These are phyloP conservation scores for Carex parvula DNA, from an alignment of 176 grass and related monocot species.

Conservation along the genomic window DNA sequence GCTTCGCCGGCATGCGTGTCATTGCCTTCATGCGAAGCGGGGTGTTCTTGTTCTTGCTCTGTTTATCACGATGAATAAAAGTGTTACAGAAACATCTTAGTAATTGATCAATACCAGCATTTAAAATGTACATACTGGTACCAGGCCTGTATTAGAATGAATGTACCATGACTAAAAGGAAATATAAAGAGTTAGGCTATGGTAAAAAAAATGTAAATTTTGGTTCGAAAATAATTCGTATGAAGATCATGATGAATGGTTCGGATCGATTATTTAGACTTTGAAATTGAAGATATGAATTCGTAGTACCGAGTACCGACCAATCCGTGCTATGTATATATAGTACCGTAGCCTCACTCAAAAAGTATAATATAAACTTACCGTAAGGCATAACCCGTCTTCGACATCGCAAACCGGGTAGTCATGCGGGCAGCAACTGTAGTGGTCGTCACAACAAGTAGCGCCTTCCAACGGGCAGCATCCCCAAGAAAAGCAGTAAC, in stretches of 20 bases:
- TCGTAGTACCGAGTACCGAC: no score
- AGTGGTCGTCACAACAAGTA: slow-evolving; percentile 88
- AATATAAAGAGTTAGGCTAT: no score
- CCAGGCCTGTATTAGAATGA: no score
- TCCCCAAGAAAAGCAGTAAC: slow-evolving; percentile 67
- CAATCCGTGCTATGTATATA: no score
- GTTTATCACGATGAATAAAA: slow-evolving; percentile 26
- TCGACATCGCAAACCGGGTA: slow-evolving; percentile 65
- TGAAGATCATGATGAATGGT: no score
- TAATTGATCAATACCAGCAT: neutral
- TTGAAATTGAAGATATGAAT: no score
- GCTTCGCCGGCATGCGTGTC: slow-evolving; percentile 46
- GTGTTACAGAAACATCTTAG: neutral
- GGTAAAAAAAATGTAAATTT: no score
- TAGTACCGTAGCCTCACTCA: no score
- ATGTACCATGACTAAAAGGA: no score
- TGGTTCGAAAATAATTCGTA: no score
- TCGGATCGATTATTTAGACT: no score
- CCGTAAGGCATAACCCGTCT: slow-evolving; percentile 65
- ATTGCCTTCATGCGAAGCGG: slow-evolving; percentile 68
- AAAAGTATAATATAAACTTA: slow-evolving; percentile 20
- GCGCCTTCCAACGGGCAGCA: slow-evolving; percentile 87
- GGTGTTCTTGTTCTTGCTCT: slow-evolving; percentile 76
- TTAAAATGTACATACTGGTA: neutral
- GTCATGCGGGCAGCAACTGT: slow-evolving; percentile 91